These are phyloP conservation scores for Hanseniaspora clermontiae DNA, from an alignment of 805 yeast genomes.

Conservation along the genomic window DNA sequence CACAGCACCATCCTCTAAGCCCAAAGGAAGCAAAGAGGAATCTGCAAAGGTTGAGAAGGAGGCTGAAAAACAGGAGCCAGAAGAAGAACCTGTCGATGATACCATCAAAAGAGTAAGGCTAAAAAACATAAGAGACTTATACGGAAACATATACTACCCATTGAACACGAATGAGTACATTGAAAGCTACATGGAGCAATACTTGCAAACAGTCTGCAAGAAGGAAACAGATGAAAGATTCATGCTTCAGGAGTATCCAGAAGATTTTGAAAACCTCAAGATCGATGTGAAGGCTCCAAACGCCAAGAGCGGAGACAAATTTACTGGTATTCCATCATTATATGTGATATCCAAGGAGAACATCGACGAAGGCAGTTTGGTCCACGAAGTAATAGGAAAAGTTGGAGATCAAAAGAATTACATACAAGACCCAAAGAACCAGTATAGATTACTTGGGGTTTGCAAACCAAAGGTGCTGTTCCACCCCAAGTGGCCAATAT, in stretches of 20 bases:
- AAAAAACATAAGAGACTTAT: conserved; percentile 29
- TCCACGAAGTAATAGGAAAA: conserved; percentile 62
- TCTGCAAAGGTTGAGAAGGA: background rate
- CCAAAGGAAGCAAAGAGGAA: background rate
- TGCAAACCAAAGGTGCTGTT: conserved; percentile 47
- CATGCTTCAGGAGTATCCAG: conserved; percentile 18
- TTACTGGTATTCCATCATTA: conserved; percentile 51
- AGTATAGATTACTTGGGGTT: conserved; percentile 62
- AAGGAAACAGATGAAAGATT: conserved; percentile 36
- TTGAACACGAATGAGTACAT: conserved; percentile 31
- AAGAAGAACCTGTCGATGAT: conserved; percentile 8
- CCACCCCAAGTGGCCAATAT: conserved; percentile 48
- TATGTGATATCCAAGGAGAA: conserved; percentile 40
- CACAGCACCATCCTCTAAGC: background rate
- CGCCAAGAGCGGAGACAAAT: conserved; percentile 43
- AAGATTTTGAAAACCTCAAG: conserved; percentile 20
- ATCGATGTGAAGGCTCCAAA: conserved; percentile 35
- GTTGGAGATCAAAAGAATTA: conserved; percentile 55
- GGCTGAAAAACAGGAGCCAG: background rate
- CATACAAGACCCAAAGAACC: conserved; percentile 53
- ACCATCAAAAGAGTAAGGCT: conserved; percentile 24
- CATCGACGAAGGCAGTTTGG: conserved; percentile 35
- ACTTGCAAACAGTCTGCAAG: conserved; percentile 32
- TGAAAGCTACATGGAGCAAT: conserved; percentile 33
- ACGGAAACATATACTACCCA: conserved; percentile 26